Percentiles rank a stretch among this genome's conserved stretches.
phyloP scores from a whole-genome alignment of 495 filamentous ascomycete genomes.

The Lophiotrema nucula region DNA sequence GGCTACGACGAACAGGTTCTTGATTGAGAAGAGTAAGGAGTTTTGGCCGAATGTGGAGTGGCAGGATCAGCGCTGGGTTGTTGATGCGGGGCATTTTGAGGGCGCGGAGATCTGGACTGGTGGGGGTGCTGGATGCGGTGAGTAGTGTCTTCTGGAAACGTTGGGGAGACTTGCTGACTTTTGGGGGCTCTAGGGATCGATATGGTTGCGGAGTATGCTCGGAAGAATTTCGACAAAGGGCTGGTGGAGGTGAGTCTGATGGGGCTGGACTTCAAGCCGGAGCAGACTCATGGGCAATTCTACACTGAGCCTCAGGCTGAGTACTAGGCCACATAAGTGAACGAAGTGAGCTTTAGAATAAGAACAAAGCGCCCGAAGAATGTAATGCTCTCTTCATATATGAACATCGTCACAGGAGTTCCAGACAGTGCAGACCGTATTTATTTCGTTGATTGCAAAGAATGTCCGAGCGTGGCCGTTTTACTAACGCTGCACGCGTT shows the following conservation, averaged over 20 bases:
- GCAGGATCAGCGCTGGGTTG: conserved; percentile 32
- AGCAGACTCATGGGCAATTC: conserved; percentile 6
- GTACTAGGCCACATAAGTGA: no score
- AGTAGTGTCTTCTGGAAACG: not conserved
- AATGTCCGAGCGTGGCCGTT: no score
- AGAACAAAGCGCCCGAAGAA: no score
- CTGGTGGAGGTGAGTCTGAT: not conserved
- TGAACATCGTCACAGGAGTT: no score
- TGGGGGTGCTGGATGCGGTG: conserved; percentile 30
- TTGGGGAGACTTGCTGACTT: not conserved
- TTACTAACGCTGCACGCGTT: no score
- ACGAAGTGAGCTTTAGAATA: no score
- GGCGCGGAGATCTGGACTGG: conserved; percentile 30
- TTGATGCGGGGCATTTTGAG: conserved; percentile 21
- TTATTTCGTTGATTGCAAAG: no score
- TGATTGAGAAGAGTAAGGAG: conserved; percentile 12
- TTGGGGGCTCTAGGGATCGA: conserved; percentile 10
- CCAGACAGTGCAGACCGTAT: no score
- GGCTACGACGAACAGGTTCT: conserved; percentile 32
- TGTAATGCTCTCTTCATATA: no score
- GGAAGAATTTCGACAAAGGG: not conserved
- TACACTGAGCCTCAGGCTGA: conserved; percentile 1
- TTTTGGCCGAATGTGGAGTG: conserved; percentile 29
- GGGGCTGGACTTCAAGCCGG: conserved; percentile 16
- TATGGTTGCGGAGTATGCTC: conserved; percentile 17